phyloP scores from a whole-genome alignment of 2,329 filamentous ascomycete genomes.

The Botrytis deweyae region DNA sequence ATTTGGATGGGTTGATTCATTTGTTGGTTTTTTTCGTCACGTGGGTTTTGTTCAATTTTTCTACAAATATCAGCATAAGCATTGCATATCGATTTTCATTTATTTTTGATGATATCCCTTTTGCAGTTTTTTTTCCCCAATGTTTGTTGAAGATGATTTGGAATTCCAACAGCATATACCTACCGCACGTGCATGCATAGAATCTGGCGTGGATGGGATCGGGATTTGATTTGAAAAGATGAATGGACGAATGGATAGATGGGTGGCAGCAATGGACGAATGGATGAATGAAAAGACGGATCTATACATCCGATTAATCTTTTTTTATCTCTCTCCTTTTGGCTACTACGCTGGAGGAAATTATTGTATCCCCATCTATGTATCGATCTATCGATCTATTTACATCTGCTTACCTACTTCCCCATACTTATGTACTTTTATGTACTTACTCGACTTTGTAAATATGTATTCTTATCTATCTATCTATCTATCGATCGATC shows the following conservation, averaged over 20 bases:
- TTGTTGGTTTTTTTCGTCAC: not conserved
- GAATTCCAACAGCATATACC: not conserved
- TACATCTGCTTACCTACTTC: not conserved
- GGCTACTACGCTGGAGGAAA: not conserved
- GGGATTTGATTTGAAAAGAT: not conserved
- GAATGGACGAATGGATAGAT: not conserved
- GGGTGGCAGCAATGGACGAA: not conserved
- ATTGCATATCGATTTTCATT: not conserved
- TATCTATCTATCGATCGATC: not conserved
- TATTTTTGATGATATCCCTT: not conserved
- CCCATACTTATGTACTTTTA: not conserved
- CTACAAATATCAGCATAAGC: not conserved
- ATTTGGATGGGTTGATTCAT: not conserved
- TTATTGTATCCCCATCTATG: not conserved
- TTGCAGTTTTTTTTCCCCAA: not conserved
- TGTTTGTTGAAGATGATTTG: conserved; percentile 8
- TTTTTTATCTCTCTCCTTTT: not conserved
- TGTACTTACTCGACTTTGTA: not conserved
- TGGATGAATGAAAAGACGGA: not conserved
- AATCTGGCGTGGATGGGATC: not conserved
- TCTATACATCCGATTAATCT: not conserved
- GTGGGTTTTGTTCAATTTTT: not conserved
- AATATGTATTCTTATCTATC: not conserved
- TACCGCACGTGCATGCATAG: not conserved
- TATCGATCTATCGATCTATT: not conserved